These are phyloP conservation scores for Candida oleophila DNA, from an alignment of 805 yeast genomes.

Conservation along the genomic window DNA sequence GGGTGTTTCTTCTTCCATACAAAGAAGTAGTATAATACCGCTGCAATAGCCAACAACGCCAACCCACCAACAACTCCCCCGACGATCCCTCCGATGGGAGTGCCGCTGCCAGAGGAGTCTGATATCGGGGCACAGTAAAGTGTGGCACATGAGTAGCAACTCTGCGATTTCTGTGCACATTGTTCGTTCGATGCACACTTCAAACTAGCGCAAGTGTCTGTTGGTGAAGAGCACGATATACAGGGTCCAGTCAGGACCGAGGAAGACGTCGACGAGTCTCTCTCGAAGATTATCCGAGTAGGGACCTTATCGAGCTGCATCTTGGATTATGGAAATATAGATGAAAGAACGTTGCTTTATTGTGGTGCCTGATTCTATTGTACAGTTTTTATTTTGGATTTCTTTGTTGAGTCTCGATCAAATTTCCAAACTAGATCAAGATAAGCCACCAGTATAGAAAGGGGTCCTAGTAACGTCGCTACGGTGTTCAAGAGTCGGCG, in stretches of 20 bases:
- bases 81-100: constrained; percentile 37
- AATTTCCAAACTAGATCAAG: no score
- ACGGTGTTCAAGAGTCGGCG: no score
- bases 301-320: constrained; percentile 2
- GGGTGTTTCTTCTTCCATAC: constrained; percentile 35
- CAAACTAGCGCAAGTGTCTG: constrained; percentile 16
- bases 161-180: constrained; percentile 17
- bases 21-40: constrained; percentile 26
- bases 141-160: constrained; percentile 26
- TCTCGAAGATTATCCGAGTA: constrained; percentile 6
- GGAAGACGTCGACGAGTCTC: constrained; percentile 7
- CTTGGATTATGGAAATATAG: neutral
- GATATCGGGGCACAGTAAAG: constrained; percentile 20
- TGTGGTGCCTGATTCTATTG: no score
- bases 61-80: constrained; percentile 45
- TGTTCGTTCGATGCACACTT: constrained; percentile 23
- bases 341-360: no score
- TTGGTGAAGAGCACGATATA: constrained; percentile 15
- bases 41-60: constrained; percentile 23
- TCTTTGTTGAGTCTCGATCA: no score
- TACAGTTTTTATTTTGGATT: no score
- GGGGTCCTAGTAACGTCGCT: no score
- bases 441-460: no score
- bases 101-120: constrained; percentile 4
- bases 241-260: neutral